phyloP scores from a whole-genome alignment of 2,329 filamentous ascomycete genomes.

The Ceratocystis cubensis region DNA sequence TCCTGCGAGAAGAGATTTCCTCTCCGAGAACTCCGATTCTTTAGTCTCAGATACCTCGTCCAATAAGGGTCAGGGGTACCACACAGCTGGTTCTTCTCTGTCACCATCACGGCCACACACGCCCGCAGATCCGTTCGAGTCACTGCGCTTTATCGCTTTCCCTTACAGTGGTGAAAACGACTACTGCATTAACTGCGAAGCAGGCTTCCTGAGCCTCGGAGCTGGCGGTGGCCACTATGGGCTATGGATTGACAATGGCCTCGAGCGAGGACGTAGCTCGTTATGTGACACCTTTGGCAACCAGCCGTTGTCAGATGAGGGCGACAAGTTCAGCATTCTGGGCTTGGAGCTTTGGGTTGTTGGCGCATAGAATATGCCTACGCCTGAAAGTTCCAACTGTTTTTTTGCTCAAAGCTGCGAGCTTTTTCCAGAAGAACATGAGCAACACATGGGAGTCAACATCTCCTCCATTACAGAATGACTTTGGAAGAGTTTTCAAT shows the following conservation, averaged over 20 bases:
- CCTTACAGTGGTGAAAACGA: slow-evolving; percentile 93
- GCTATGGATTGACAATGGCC: slow-evolving; percentile 77
- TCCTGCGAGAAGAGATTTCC: slow-evolving; percentile 23
- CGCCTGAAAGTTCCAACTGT: slow-evolving; percentile 21
- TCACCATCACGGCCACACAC: slow-evolving; percentile 24
- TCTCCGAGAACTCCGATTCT: slow-evolving; percentile 28
- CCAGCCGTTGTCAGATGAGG: slow-evolving; percentile 83
- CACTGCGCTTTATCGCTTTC: slow-evolving; percentile 91
- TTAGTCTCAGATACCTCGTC: slow-evolving; percentile 22
- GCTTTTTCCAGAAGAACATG: not conserved
- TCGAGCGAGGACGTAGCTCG: slow-evolving; percentile 73
- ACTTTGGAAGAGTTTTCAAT: not conserved
- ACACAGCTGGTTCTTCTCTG: slow-evolving; percentile 22
- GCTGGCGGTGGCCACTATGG: slow-evolving; percentile 84
- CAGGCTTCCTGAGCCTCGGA: slow-evolving; percentile 71
- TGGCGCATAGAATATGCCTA: slow-evolving; percentile 36
- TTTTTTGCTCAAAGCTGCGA: not conserved
- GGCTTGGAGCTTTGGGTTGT: slow-evolving; percentile 92
- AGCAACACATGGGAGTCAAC: not conserved
- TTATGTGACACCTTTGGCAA: slow-evolving; percentile 88
- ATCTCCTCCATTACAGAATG: not conserved
- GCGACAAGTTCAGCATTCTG: slow-evolving; percentile 78
- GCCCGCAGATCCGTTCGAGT: slow-evolving; percentile 35
- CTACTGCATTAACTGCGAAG: slow-evolving; percentile 89
- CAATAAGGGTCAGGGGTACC: not conserved